Evolutionary conservation across 441 rosid genomes (phyloP).

Genomic region (Flueggea neowawraea): DNA sequence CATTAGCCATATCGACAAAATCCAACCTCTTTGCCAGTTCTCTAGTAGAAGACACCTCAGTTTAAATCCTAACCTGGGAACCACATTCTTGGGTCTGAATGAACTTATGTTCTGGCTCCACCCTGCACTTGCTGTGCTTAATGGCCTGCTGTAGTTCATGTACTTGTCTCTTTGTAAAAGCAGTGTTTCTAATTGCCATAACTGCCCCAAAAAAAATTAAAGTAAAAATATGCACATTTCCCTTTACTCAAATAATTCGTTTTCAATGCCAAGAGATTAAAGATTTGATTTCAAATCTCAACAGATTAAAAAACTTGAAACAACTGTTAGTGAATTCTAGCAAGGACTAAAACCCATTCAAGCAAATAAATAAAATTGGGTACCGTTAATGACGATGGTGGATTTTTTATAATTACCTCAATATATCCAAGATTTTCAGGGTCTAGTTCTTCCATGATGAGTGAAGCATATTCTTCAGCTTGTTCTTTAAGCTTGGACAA

Average conservation of each 20-base stretch:
- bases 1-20: constrained; percentile 60
- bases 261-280: too few species aligned
- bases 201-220: constrained; percentile 30
- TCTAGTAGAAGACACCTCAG: constrained; percentile 57
- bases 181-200: constrained; percentile 96
- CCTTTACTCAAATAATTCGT: too few species aligned
- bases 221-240: too few species aligned
- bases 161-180: constrained; percentile 83
- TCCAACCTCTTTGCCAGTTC: constrained; percentile 89
- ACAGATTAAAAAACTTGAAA: too few species aligned
- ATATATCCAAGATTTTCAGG: constrained; percentile 94
- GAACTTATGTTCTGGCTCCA: constrained; percentile 61
- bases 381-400: not conserved
- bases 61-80: constrained; percentile 29
- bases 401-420: constrained; percentile 48
- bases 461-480: constrained; percentile 92
- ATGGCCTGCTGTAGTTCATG: constrained; percentile 86
- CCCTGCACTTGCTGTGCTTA: constrained; percentile 65
- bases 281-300: too few species aligned
- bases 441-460: constrained; percentile 98
- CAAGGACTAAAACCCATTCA: too few species aligned
- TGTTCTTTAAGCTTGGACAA: constrained; percentile 87
- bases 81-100: constrained; percentile 33
- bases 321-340: too few species aligned
- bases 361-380: not conserved